Base-by-base conservation (phyloP, 2,329 filamentous ascomycete species). In the Zasmidium angulare region DNA sequence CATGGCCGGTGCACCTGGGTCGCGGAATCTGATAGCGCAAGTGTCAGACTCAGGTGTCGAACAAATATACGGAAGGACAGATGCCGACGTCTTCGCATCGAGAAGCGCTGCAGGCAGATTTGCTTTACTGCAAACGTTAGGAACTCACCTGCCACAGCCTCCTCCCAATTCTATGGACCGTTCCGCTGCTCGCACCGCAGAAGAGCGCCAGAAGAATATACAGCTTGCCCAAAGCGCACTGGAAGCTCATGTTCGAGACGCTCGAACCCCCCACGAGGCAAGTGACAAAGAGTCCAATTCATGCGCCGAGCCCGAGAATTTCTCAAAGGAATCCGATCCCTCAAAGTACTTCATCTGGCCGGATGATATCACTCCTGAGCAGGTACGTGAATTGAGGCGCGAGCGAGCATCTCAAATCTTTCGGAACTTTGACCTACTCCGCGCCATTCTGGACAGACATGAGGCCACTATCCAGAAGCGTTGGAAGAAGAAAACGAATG, bases 401-500 rank as follows among this genome's bases (percentile, higher is more conserved):
- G 17, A 47, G n/a, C 40, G 52, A 29, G 36, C 43, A 14, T 22
- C 48, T 3, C 19, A n/a, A 4, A 55, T 61, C 14, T 56, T 61
- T 24, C n/a, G 56, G 31, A 53, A 59, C 12, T 62, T n/a, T n/a
- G 14, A 46, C 17, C 24, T 52, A 1, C 50, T 60, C 21, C 26
- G 36, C 10, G 22, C 11, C 19, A 57, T 60, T 11, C 36, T 59
- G 9, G 56, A 60, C 6, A 31, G 56, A 22, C 51, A 62, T 24
- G 60, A 59, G 24, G 19, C 17, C 11, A 55, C 50, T 2, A 54
- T 59, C 11, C 47, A 57, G 31, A 59, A 60, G 24, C 60, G 53
- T 20, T 62, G 56, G 60, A 36, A 53, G 47, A 63, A 63, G 58
- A 59, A 59, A 29, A 58, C 61, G 1, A 60, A 56, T 12, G 55